A percentile compares a stretch with the other conserved stretches of the same genome.
Evolutionary conservation across 345 rosid species (phyloP).

Genomic region (Arabidopsis arenosa): DNA sequence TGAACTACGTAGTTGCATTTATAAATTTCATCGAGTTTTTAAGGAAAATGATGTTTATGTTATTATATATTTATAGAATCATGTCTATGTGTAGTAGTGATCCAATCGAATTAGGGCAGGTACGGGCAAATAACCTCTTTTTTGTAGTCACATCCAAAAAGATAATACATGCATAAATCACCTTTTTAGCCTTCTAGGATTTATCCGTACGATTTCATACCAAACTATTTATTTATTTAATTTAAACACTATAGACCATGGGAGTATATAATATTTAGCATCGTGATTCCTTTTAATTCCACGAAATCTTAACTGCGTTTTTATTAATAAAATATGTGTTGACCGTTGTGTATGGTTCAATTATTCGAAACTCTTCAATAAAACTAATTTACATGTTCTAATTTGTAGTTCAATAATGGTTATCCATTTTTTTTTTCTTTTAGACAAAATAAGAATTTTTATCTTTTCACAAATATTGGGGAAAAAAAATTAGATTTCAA

Average conservation of each 20-base stretch:
- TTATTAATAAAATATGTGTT: background rate
- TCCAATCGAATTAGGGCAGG: slow-evolving; percentile 35
- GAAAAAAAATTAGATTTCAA: no score
- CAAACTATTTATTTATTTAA: background rate
- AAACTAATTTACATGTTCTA: background rate
- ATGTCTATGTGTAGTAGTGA: slow-evolving; percentile 32
- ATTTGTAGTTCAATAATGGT: background rate
- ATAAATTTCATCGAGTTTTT: slow-evolving; percentile 6
- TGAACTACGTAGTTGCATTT: slow-evolving; percentile 11
- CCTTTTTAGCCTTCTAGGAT: slow-evolving; percentile 10
- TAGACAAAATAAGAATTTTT: background rate
- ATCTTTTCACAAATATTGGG: no score
- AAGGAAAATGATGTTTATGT: slow-evolving; percentile 29
- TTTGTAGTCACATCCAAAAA: slow-evolving; percentile 27
- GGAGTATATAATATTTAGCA: background rate
- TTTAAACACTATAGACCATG: slow-evolving; percentile 1
- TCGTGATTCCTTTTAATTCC: slow-evolving; percentile 1
- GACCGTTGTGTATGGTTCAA: slow-evolving; percentile 24
- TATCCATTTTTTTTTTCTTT: no score
- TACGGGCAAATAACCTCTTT: background rate
- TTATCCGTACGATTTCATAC: slow-evolving; percentile 26
- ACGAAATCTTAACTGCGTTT: slow-evolving; percentile 14
- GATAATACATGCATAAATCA: slow-evolving; percentile 24
- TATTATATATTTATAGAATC: slow-evolving; percentile 7
- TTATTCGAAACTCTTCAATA: background rate